phyloP scores from a whole-genome alignment of 345 rosid species.

The Populus simonii region DNA sequence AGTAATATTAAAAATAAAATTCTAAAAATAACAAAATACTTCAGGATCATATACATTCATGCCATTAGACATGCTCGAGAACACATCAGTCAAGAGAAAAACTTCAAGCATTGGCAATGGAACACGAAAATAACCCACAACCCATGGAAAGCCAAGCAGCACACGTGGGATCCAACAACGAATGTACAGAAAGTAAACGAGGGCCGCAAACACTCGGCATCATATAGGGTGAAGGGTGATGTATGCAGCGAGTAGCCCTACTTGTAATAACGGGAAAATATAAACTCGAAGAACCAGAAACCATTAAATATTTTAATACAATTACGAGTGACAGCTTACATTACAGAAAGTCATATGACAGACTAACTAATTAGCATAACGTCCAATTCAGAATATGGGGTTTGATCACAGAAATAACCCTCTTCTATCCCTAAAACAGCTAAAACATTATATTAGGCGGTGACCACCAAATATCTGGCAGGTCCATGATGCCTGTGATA shows the following conservation, averaged over 20 bases:
- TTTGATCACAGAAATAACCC: background rate
- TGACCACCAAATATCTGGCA: slow-evolving; percentile 12
- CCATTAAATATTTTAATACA: background rate
- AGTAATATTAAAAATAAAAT: no score
- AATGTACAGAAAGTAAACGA: background rate
- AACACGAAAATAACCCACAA: background rate
- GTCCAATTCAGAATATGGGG: background rate
- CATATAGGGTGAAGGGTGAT: background rate
- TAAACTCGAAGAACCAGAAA: background rate
- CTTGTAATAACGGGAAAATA: background rate
- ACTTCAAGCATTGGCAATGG: background rate
- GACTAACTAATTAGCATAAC: background rate
- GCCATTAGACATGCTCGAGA: background rate
- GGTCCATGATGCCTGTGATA: slow-evolving; percentile 22
- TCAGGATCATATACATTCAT: background rate
- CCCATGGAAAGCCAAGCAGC: background rate
- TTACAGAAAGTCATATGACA: background rate
- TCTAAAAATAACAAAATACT: no score
- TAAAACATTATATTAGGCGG: slow-evolving; percentile 3
- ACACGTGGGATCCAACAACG: background rate
- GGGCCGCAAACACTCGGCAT: background rate
- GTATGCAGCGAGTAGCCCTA: background rate
- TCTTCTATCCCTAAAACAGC: background rate
- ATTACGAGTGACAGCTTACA: background rate
- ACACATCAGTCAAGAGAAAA: background rate